phyloP scores from a whole-genome alignment of 441 rosid species.

The Metrosideros polymorpha region DNA sequence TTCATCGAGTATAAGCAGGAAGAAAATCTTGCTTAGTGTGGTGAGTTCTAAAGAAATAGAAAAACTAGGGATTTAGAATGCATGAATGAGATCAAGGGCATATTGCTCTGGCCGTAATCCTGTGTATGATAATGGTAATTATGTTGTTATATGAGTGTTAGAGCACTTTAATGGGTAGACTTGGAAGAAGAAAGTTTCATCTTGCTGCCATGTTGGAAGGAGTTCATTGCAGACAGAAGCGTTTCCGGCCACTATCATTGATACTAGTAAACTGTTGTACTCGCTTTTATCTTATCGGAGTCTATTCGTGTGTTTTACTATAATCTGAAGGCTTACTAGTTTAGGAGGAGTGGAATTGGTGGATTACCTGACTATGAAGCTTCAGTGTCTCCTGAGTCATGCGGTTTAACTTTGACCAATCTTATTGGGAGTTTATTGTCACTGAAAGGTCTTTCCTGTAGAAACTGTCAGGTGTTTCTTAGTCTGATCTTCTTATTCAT shows the following conservation, averaged over 20 bases:
- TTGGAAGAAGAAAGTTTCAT: background rate
- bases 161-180: background rate
- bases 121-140: background rate
- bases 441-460: background rate
- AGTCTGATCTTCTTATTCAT: background rate
- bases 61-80: background rate
- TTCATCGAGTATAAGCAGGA: background rate
- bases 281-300: background rate
- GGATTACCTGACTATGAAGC: background rate
- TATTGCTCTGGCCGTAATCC: background rate
- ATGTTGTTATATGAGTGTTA: background rate
- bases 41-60: background rate
- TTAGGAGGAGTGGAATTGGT: background rate
- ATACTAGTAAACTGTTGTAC: background rate
- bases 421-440: background rate
- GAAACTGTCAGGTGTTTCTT: background rate
- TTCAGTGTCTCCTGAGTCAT: background rate
- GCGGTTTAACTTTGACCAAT: background rate
- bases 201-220: background rate
- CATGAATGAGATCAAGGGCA: background rate
- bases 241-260: background rate
- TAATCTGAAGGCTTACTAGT: background rate
- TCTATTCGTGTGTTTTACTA: background rate
- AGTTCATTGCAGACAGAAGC: background rate
- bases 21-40: background rate